Evolutionary conservation across 345 rosid genomes (phyloP).

Genomic region (Psidium guajava): DNA sequence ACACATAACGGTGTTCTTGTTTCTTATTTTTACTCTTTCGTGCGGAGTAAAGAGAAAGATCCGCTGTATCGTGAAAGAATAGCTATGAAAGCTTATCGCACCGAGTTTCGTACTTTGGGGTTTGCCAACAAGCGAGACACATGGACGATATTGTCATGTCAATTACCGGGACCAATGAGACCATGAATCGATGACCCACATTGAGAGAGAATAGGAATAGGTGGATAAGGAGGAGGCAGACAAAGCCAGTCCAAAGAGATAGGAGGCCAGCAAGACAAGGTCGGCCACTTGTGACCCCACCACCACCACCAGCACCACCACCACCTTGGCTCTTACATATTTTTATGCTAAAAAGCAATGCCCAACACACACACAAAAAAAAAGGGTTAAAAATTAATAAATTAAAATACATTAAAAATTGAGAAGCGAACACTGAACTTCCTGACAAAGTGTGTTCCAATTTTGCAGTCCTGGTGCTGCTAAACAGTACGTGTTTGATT

Average conservation of each 20-base stretch:
- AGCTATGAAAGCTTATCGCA: no score
- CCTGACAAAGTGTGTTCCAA: background rate
- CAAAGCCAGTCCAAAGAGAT: background rate
- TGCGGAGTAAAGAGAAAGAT: no score
- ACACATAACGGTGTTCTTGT: no score
- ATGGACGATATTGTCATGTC: no score
- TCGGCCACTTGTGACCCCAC: background rate
- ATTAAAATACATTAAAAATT: background rate
- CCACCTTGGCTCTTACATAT: background rate
- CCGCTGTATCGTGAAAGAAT: no score
- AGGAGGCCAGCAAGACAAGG: slow-evolving; percentile 4
- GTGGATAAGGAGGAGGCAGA: background rate
- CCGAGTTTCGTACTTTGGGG: no score
- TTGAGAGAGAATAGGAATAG: background rate
- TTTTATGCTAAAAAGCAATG: background rate
- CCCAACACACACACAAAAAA: background rate
- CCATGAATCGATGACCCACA: no score
- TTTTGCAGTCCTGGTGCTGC: background rate
- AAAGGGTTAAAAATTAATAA: background rate
- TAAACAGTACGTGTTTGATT: background rate
- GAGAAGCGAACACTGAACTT: background rate
- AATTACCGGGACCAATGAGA: no score
- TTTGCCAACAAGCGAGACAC: no score
- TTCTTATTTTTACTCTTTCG: no score
- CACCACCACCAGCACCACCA: background rate